phyloP scores from a whole-genome alignment of 139 green algal genomes.

The Choricystis sp. region DNA sequence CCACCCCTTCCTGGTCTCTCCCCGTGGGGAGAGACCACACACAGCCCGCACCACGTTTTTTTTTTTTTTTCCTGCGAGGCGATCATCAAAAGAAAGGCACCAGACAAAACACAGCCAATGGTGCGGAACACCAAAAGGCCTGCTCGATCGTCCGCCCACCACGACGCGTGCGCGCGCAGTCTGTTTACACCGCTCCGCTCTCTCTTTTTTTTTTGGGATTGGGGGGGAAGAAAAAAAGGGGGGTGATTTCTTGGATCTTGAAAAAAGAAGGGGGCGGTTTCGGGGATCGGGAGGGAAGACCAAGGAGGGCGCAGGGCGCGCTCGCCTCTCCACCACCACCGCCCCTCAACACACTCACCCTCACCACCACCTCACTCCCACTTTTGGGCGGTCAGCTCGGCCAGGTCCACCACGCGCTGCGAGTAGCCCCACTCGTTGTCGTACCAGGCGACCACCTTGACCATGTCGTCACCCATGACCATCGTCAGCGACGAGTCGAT shows the following conservation, averaged over 20 bases:
- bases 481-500: slow-evolving; percentile 96
- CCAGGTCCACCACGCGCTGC: slow-evolving; percentile 92
- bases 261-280: background rate
- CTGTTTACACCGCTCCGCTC: background rate
- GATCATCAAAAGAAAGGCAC: too few relatives aligned
- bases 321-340: background rate
- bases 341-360: too few relatives aligned
- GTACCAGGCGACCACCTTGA: slow-evolving; percentile 78
- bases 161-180: too few relatives aligned
- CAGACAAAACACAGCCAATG: too few relatives aligned
- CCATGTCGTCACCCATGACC: slow-evolving; percentile 99
- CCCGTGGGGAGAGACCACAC: too few relatives aligned
- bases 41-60: background rate
- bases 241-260: too few relatives aligned
- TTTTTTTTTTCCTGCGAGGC: background rate
- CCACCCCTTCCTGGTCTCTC: too few relatives aligned
- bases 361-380: slow-evolving; percentile 24
- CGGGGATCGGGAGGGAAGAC: background rate
- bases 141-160: too few relatives aligned
- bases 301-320: too few relatives aligned
- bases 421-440: slow-evolving; percentile 93
- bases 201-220: background rate
- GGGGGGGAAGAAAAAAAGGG: background rate
- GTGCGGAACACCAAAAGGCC: too few relatives aligned
- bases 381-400: slow-evolving; percentile 61